phyloP scores from a whole-genome alignment of 495 filamentous ascomycete genomes.

The Neurospora cerealis region DNA sequence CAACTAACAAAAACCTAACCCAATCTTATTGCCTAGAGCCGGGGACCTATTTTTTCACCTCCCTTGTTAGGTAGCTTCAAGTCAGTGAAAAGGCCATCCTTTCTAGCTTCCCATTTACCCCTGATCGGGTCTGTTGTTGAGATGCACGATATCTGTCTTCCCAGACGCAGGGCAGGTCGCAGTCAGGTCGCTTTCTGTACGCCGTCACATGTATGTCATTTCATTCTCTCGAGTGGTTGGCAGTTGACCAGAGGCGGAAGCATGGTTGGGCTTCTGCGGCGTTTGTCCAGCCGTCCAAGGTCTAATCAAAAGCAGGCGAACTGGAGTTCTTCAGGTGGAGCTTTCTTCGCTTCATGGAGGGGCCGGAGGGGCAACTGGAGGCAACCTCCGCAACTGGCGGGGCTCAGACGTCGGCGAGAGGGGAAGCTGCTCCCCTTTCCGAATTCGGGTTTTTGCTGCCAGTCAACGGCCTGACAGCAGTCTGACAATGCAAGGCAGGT shows the following conservation, averaged over 20 bases:
- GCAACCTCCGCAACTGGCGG: neutral
- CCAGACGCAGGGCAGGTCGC: neutral
- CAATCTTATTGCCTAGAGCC: neutral
- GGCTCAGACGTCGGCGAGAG: neutral
- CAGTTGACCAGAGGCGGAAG: neutral
- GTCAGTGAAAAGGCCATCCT: neutral
- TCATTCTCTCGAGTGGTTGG: neutral
- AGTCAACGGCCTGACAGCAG: neutral
- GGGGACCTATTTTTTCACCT: neutral
- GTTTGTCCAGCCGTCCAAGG: neutral
- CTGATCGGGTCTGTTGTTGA: neutral
- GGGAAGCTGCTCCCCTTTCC: neutral
- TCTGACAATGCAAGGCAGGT: neutral
- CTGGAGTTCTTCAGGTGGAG: neutral
- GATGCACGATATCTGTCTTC: neutral
- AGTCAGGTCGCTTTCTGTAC: neutral
- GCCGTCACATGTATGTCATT: neutral
- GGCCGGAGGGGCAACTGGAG: neutral
- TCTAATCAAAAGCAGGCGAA: neutral
- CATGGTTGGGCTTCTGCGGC: neutral
- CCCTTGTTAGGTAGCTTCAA: neutral
- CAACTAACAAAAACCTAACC: slow-evolving; percentile 8
- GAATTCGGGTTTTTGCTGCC: neutral
- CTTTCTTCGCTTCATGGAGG: neutral
- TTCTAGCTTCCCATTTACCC: neutral